Conservation (phyloP, 2,329 filamentous ascomycete species). For the Allantophomopsis lycopodina region DNA sequence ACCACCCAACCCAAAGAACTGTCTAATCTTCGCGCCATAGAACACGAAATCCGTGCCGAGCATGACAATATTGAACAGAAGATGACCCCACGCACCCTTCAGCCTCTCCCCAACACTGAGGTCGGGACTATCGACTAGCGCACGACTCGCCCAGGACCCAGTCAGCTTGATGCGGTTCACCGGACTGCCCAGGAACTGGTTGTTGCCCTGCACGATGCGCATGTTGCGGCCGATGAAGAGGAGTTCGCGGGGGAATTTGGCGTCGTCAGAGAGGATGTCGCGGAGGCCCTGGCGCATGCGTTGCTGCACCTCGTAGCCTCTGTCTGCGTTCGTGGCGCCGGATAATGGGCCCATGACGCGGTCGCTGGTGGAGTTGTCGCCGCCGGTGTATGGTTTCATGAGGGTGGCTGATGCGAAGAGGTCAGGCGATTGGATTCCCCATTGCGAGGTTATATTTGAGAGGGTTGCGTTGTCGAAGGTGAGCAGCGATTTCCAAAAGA, state of each 20-base stretch:
- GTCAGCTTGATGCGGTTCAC: constrained; percentile 89
- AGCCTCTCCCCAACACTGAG: constrained; percentile 48
- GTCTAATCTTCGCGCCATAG: constrained; percentile 64
- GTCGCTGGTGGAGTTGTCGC: constrained; percentile 55
- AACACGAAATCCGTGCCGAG: constrained; percentile 69
- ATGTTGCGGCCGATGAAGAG: constrained; percentile 63
- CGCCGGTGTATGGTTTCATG: constrained; percentile 81
- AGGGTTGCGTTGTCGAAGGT: constrained; percentile 85
- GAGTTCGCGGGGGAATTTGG: constrained; percentile 55
- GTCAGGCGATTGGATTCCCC: constrained; percentile 83
- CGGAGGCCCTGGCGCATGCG: constrained; percentile 50
- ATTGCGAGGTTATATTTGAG: constrained; percentile 54
- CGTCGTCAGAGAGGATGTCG: constrained; percentile 52
- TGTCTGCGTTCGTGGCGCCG: constrained; percentile 38
- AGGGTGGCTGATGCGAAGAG: constrained; percentile 86
- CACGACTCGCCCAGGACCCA: constrained; percentile 75
- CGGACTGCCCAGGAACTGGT: constrained; percentile 58
- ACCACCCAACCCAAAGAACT: constrained; percentile 61
- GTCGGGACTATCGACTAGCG: constrained; percentile 62
- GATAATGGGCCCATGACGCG: constrained; percentile 37
- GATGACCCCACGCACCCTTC: constrained; percentile 58
- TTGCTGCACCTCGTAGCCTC: constrained; percentile 65
- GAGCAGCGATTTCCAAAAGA: constrained; percentile 89
- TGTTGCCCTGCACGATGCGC: constrained; percentile 61
- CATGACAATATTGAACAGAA: constrained; percentile 71